Conservation (phyloP, 306 rosid genomes). For the Malus domestica region DNA sequence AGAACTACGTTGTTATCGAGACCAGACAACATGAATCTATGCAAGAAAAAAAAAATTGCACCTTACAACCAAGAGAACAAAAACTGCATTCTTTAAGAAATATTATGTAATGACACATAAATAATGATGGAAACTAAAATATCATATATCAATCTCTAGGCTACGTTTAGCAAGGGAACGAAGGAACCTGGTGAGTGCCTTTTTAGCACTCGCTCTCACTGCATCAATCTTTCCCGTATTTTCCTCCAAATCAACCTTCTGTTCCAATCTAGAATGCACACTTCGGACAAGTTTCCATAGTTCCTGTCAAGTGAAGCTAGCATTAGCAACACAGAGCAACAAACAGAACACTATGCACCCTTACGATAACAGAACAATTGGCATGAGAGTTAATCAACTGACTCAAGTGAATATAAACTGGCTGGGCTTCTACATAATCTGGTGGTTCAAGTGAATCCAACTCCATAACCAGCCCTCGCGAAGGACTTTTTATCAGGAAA, state of each 20-base stretch:
- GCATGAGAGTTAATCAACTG: neutral
- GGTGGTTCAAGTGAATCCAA: neutral
- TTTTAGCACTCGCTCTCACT: slow-evolving; percentile 33
- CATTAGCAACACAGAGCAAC: neutral
- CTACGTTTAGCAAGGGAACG: slow-evolving; percentile 39
- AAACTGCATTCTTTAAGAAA: neutral
- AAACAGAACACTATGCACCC: neutral
- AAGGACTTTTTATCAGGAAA: neutral
- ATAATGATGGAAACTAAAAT: slow-evolving; percentile 2
- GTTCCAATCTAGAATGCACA: slow-evolving; percentile 45
- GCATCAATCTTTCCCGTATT: slow-evolving; percentile 39
- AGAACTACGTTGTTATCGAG: neutral
- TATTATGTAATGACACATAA: neutral
- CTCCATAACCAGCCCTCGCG: neutral
- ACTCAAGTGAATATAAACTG: neutral
- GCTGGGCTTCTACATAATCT: neutral
- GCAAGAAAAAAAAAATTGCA: neutral
- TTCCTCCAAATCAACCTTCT: slow-evolving; percentile 30
- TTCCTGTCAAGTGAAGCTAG: slow-evolving; percentile 44
- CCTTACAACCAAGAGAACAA: neutral
- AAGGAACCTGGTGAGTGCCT: slow-evolving; percentile 71
- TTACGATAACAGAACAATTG: neutral
- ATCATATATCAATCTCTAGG: slow-evolving; percentile 21
- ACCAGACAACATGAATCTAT: neutral
- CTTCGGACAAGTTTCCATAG: slow-evolving; percentile 69